A percentile compares a stretch with the other conserved stretches of the same genome.
Evolutionary conservation across 805 yeast species (phyloP).

Genomic region (Tetrapisispora taiwanensis): DNA sequence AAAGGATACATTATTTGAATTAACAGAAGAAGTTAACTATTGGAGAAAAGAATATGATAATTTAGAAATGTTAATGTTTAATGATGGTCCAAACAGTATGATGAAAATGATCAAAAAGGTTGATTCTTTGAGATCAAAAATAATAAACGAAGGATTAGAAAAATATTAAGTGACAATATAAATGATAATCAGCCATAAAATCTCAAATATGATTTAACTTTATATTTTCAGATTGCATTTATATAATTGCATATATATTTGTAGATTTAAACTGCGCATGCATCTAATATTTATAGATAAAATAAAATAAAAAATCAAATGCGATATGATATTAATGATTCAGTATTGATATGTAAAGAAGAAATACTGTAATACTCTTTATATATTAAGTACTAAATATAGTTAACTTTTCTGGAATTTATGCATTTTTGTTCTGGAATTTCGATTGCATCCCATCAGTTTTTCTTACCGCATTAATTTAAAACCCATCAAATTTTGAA

Average conservation of each 20-base stretch:
- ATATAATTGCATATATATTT: not conserved
- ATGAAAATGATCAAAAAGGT: slow-evolving; percentile 22
- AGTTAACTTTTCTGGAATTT: too few species aligned
- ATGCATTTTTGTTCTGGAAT: too few species aligned
- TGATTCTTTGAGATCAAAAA: slow-evolving; percentile 13
- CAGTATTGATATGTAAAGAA: too few species aligned
- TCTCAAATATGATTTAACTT: not conserved
- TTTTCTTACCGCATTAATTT: too few species aligned
- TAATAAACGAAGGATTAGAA: not conserved
- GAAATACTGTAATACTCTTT: too few species aligned
- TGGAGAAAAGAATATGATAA: slow-evolving; percentile 27
- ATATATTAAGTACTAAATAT: too few species aligned
- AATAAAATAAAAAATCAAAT: not conserved
- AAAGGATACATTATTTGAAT: slow-evolving; percentile 12
- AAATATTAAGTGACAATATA: not conserved
- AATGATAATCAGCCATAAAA: not conserved
- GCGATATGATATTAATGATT: too few species aligned
- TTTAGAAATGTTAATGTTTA: slow-evolving; percentile 25
- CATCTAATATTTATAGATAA: not conserved
- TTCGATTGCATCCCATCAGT: too few species aligned
- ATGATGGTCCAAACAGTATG: slow-evolving; percentile 23
- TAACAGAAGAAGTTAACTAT: slow-evolving; percentile 20
- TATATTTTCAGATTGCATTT: not conserved
- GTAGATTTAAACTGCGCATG: not conserved
- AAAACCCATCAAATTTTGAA: too few species aligned